Evolutionary conservation across 2,329 filamentous ascomycete species (phyloP), one percentile per base, ranked within the genome.

Genomic region (Thielaviopsis euricoi): DNA sequence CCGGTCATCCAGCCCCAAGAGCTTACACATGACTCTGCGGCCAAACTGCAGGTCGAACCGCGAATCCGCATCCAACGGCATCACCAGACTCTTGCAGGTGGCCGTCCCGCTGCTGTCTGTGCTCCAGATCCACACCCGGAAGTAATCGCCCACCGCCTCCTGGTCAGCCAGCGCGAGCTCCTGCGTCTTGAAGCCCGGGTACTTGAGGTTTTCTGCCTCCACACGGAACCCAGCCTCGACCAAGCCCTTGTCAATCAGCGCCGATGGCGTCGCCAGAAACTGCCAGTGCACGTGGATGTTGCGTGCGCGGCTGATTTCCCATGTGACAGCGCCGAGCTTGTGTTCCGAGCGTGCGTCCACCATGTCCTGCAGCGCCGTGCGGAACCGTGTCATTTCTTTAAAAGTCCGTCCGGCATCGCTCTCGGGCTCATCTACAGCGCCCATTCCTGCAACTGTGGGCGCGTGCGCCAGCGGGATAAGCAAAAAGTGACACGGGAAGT

Each of bases 251-350:
- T 71, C 73, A 55, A 95, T 78, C 51, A 88, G 73, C 10, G 85
- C 76, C 0, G 78, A 74, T 0, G 86, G 80, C 0, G 94, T 75
- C 0, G 93, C 89, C 29, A 97, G 73, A 64, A 94, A 86, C 70
- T 98, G 94, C 93, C 90, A 96, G 66, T 97, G 91, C 1, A 85
- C 78, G 67, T 98, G 93, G 58, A 97, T 83, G 57, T 93, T 89
- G 55, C 80, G 79, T 4, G 76, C 76, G 55, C 89, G 84, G 67
- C 84, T 91, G 65, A 98, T 90, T 71, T 97, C 93, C 82, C 89
- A 98, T 0, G 89, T 93, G 1, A 97, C 86, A 2, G 83, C 80
- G 17, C 91, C 93, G 1, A 96, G 80, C 62, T 78, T 78, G 62
- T 78, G 72, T 66, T 72, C 68, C 59, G 74, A 76, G 60, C 69